phyloP scores from a whole-genome alignment of 768 basidiomycete genomes.

The Tulasnella sp. region DNA sequence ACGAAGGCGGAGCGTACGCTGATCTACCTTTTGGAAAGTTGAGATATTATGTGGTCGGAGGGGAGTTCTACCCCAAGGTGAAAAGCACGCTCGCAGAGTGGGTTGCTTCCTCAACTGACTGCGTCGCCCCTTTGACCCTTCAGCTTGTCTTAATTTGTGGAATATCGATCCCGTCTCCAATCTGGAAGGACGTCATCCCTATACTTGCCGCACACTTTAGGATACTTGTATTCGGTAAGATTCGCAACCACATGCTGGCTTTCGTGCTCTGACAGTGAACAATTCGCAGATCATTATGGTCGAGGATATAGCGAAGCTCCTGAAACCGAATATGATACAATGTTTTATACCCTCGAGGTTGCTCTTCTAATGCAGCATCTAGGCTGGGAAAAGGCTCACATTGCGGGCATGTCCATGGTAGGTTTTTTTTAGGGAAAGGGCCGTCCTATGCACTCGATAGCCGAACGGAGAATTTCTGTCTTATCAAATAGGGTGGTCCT shows the following conservation, averaged over 20 bases:
- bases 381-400: slow-evolving; percentile 55
- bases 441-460: background rate
- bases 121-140: background rate
- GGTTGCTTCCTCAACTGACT: background rate
- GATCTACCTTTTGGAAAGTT: slow-evolving; percentile 62
- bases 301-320: slow-evolving; percentile 80
- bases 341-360: slow-evolving; percentile 66
- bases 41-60: slow-evolving; percentile 71
- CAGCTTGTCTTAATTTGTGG: slow-evolving; percentile 74
- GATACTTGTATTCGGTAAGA: slow-evolving; percentile 64
- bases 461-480: background rate
- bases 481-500: slow-evolving; percentile 53
- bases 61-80: slow-evolving; percentile 43
- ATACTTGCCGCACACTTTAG: slow-evolving; percentile 63
- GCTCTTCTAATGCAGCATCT: slow-evolving; percentile 75
- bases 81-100: background rate
- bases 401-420: slow-evolving; percentile 74
- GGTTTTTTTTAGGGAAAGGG: slow-evolving; percentile 17
- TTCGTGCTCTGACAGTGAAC: background rate
- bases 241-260: background rate
- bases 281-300: slow-evolving; percentile 59
- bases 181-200: slow-evolving; percentile 65
- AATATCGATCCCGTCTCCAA: slow-evolving; percentile 55
- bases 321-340: slow-evolving; percentile 53
- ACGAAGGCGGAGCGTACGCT: slow-evolving; percentile 52